A percentile compares a stretch with the other conserved stretches of the same genome.
Conservation (phyloP, 257 asterid species). For the Solanum lycopersicoides region DNA sequence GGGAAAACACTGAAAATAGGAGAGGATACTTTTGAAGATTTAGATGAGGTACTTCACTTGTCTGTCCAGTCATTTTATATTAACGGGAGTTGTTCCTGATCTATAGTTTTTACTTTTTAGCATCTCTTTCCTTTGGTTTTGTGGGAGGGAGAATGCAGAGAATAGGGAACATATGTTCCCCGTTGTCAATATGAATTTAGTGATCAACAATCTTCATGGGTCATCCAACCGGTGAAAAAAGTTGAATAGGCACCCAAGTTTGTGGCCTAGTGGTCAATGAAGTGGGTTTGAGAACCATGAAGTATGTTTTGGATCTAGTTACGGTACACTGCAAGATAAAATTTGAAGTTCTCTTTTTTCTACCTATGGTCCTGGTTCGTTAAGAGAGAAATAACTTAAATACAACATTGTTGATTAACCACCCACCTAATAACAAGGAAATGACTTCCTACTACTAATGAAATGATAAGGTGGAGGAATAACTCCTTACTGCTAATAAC, state of each 20-base stretch:
- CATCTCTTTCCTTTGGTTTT: not conserved
- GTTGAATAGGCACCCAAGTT: not conserved
- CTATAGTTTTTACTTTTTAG: not conserved
- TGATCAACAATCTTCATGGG: not conserved
- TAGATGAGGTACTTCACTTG: constrained; percentile 65
- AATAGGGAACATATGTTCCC: not conserved
- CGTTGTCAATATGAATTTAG: not conserved
- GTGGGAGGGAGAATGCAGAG: not conserved
- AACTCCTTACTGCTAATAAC: no score
- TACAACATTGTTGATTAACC: no score
- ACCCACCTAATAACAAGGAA: no score
- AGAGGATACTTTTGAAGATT: constrained; percentile 95
- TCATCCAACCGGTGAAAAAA: not conserved
- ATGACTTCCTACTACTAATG: no score
- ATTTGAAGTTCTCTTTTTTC: no score
- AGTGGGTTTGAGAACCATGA: not conserved
- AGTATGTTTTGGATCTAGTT: not conserved
- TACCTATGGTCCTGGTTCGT: no score
- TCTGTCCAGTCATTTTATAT: not conserved
- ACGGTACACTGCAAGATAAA: no score
- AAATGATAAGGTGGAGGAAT: no score
- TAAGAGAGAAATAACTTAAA: no score
- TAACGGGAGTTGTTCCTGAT: not conserved
- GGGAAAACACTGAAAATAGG: constrained; percentile 93
- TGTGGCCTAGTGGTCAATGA: not conserved